Conservation (phyloP, 108 stramenopile species). For the Licmophora abbreviata region DNA sequence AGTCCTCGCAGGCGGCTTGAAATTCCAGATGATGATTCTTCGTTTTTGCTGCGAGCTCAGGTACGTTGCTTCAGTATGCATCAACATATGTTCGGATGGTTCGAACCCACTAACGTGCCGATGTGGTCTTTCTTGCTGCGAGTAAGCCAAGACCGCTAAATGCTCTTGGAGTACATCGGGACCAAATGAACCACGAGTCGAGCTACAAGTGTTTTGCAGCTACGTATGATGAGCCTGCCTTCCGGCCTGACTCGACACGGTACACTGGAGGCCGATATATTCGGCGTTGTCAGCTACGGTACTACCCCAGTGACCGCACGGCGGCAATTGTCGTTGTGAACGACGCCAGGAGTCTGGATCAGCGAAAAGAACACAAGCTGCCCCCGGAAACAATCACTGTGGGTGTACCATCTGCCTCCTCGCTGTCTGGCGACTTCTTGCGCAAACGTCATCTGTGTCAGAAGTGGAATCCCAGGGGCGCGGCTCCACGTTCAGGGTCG, state of each 20-base stretch:
- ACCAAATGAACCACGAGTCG: conserved; percentile 55
- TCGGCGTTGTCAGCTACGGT: conserved; percentile 67
- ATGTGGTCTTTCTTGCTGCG: neutral
- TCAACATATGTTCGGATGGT: neutral
- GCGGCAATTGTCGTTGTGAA: conserved; percentile 51
- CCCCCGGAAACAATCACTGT: conserved; percentile 6
- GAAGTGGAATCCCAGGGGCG: conserved; percentile 28
- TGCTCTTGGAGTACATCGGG: conserved; percentile 64
- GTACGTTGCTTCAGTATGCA: conserved; percentile 9
- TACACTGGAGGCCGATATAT: conserved; percentile 56
- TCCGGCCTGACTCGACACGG: conserved; percentile 24
- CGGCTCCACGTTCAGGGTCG: conserved; percentile 10
- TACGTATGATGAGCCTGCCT: conserved; percentile 71
- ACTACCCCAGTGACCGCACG: conserved; percentile 72
- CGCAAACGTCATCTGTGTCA: conserved; percentile 46
- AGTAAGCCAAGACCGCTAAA: conserved; percentile 46
- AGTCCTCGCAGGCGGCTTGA: conserved; percentile 53
- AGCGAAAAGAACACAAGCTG: conserved; percentile 14
- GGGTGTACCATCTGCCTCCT: conserved; percentile 13
- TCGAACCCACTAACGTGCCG: neutral
- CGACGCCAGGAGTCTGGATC: conserved; percentile 40
- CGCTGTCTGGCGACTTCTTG: conserved; percentile 28
- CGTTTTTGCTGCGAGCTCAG: conserved; percentile 72
- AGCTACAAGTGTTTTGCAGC: conserved; percentile 73
- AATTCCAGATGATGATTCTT: conserved; percentile 84